Percentiles rank a stretch among this genome's conserved stretches.
These are phyloP conservation scores for Mrakia hoshinonis DNA, from an alignment of 768 basidiomycete genomes.

Conservation along the genomic window DNA sequence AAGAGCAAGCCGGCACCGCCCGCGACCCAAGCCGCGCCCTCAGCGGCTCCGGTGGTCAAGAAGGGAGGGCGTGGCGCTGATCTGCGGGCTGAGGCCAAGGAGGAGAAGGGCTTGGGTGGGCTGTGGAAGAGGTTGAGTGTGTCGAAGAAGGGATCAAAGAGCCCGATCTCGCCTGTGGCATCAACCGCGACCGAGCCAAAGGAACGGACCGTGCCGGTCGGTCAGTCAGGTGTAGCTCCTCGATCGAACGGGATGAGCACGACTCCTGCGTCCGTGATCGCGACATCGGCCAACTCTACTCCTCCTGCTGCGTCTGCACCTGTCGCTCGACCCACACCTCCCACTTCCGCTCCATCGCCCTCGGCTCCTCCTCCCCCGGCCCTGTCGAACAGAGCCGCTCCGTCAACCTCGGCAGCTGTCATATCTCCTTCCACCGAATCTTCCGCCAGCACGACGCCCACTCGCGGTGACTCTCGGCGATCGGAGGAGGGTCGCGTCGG, in stretches of 20 bases:
- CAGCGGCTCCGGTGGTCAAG: neutral
- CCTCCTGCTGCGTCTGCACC: no score
- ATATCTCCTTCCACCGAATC: neutral
- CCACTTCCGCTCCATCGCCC: neutral
- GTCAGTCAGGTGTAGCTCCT: neutral
- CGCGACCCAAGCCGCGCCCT: neutral
- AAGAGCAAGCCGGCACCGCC: neutral
- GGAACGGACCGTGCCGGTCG: neutral
- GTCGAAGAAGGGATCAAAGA: slow-evolving; percentile 6
- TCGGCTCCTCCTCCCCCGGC: neutral
- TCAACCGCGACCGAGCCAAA: neutral
- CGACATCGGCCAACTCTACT: no score
- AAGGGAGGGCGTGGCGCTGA: neutral
- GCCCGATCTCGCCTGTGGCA: neutral
- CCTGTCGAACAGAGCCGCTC: neutral
- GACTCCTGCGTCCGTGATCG: no score
- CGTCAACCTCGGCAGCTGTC: no score
- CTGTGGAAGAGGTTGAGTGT: slow-evolving; percentile 13
- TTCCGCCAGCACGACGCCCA: neutral
- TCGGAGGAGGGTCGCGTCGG: neutral
- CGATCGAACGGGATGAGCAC: no score
- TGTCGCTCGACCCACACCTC: no score
- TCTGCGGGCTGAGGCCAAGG: neutral
- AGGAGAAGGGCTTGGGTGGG: slow-evolving; percentile 2
- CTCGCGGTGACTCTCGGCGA: neutral